phyloP scores from a whole-genome alignment of 768 basidiomycete genomes.

The Xerocomellus dryophilus region DNA sequence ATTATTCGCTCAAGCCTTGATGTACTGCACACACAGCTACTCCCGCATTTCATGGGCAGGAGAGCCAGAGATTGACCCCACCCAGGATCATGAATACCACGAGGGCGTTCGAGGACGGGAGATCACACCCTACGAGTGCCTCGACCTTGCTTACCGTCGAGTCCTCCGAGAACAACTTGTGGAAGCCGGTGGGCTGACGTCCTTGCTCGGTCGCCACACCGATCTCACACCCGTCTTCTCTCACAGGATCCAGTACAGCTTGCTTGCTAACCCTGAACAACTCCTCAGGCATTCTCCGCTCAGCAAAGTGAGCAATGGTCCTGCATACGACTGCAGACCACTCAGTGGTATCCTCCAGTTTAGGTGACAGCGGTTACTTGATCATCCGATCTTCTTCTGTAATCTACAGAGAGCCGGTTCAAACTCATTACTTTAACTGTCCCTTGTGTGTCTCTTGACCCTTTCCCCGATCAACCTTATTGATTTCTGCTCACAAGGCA shows the following conservation, averaged over 20 bases:
- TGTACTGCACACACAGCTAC: slow-evolving; percentile 81
- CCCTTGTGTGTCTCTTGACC: slow-evolving; percentile 25
- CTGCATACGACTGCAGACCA: neutral
- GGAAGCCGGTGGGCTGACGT: slow-evolving; percentile 40
- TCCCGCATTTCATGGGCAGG: slow-evolving; percentile 74
- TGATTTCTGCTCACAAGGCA: slow-evolving; percentile 22
- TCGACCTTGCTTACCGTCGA: slow-evolving; percentile 68
- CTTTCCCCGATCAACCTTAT: neutral
- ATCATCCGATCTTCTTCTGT: slow-evolving; percentile 68
- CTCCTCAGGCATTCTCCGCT: slow-evolving; percentile 67
- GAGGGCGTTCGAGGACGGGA: slow-evolving; percentile 66
- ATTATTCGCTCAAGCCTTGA: slow-evolving; percentile 85
- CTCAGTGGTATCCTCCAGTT: slow-evolving; percentile 36
- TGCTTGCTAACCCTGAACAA: slow-evolving; percentile 74
- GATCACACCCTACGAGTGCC: slow-evolving; percentile 65
- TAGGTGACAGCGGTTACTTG: slow-evolving; percentile 78
- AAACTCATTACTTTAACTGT: slow-evolving; percentile 36
- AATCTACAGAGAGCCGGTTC: slow-evolving; percentile 41
- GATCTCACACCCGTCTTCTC: neutral
- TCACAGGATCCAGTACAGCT: slow-evolving; percentile 78
- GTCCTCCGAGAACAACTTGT: slow-evolving; percentile 66
- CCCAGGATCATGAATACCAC: slow-evolving; percentile 63
- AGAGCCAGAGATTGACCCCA: slow-evolving; percentile 80
- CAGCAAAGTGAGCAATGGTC: slow-evolving; percentile 61
- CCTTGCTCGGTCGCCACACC: slow-evolving; percentile 15